phyloP scores from a whole-genome alignment of 2,329 filamentous ascomycete species.

The Lachnellula occidentalis region DNA sequence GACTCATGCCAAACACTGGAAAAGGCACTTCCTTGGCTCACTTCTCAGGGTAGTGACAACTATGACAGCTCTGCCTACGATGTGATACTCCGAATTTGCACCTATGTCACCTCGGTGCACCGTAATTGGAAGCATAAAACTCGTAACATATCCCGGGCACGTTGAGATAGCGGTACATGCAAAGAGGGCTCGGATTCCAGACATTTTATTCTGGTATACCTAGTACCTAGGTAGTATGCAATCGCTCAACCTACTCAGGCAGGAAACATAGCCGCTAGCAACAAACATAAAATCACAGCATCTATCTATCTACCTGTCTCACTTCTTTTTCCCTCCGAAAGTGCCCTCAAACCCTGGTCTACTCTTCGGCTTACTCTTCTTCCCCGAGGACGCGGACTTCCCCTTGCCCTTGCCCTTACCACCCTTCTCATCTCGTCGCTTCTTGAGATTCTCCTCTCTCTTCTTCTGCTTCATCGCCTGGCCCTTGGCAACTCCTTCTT shows the following conservation, averaged over 20 bases:
- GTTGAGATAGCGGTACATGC: too few species aligned
- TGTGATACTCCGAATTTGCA: too few species aligned
- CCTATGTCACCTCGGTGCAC: too few species aligned
- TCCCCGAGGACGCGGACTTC: constrained; percentile 32
- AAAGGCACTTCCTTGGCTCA: too few species aligned
- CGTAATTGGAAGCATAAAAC: neutral
- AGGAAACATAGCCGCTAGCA: neutral
- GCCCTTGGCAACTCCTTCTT: constrained; percentile 66
- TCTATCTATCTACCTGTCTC: neutral
- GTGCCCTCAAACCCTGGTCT: constrained; percentile 56
- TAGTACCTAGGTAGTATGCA: neutral
- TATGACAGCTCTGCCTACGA: too few species aligned
- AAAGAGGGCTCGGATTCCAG: too few species aligned
- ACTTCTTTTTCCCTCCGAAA: constrained; percentile 27
- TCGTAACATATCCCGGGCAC: neutral
- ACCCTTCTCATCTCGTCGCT: constrained; percentile 70
- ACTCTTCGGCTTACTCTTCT: constrained; percentile 36
- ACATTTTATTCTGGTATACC: too few species aligned
- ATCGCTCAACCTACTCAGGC: neutral
- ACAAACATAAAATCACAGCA: too few species aligned
- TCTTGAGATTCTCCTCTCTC: constrained; percentile 70
- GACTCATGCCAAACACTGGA: too few species aligned
- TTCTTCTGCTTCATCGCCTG: constrained; percentile 78
- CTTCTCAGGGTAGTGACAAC: too few species aligned
- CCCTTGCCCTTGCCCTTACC: constrained; percentile 51